phyloP scores from a whole-genome alignment of 2,329 filamentous ascomycete species.

The Phaeoacremonium minimum region DNA sequence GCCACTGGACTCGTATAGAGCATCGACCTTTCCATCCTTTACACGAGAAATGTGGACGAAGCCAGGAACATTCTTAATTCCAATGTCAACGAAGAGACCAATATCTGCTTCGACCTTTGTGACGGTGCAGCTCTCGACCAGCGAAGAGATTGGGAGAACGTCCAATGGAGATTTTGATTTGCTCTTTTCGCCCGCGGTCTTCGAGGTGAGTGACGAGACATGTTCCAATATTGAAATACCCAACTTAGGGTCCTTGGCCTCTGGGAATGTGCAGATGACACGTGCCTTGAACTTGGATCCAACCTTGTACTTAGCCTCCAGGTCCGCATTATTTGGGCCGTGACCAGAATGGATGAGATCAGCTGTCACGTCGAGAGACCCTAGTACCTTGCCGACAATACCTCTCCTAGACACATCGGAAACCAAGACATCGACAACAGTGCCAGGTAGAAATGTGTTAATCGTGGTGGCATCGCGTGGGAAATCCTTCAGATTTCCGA shows the following conservation, averaged over 20 bases:
- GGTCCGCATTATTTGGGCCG: conserved; percentile 62
- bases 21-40: conserved; percentile 85
- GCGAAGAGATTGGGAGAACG: conserved; percentile 65
- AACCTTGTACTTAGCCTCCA: conserved; percentile 75
- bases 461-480: conserved; percentile 79
- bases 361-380: conserved; percentile 83
- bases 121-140: conserved; percentile 74
- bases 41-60: conserved; percentile 95
- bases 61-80: conserved; percentile 63
- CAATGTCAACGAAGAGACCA: conserved; percentile 76
- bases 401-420: conserved; percentile 71
- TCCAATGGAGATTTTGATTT: conserved; percentile 47
- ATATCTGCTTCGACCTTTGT: conserved; percentile 74
- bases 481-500: conserved; percentile 62
- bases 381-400: conserved; percentile 87
- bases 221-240: conserved; percentile 89
- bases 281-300: conserved; percentile 82
- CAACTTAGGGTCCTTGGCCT: conserved; percentile 73
- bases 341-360: conserved; percentile 86
- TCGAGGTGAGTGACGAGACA: conserved; percentile 58
- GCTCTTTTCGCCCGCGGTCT: conserved; percentile 35
- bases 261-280: conserved; percentile 82
- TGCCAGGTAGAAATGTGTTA: conserved; percentile 86
- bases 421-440: conserved; percentile 80
- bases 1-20: conserved; percentile 70